Conservation (phyloP, 176 grass and related monocot genomes). For the Avena atlantica region DNA sequence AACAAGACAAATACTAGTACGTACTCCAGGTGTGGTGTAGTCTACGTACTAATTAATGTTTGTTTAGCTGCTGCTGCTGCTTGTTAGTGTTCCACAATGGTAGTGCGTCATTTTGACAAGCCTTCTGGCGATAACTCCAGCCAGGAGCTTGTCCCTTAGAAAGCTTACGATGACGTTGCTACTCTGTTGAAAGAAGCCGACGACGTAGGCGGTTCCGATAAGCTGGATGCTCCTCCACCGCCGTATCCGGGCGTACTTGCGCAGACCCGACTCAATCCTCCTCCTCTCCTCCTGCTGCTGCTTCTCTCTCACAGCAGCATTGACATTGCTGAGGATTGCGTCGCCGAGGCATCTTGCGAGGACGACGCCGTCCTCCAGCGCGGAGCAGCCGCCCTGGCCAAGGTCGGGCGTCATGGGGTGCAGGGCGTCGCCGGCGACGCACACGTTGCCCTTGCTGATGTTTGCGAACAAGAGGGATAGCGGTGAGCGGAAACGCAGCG, state of each 20-base stretch:
- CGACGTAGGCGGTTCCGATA: conserved; percentile 30
- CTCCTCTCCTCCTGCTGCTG: background rate
- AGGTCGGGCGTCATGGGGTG: conserved; percentile 92
- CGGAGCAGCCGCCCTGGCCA: conserved; percentile 72
- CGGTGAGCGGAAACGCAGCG: conserved; percentile 62
- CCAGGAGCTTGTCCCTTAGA: conserved; percentile 56
- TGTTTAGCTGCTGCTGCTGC: too few species aligned
- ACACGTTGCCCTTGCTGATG: conserved; percentile 60
- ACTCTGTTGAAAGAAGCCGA: conserved; percentile 64
- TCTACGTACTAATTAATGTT: too few species aligned
- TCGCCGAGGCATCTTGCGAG: conserved; percentile 63
- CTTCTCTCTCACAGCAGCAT: too few species aligned
- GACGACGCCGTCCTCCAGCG: conserved; percentile 71
- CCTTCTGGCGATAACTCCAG: conserved; percentile 23
- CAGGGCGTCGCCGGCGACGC: conserved; percentile 78
- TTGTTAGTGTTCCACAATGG: conserved; percentile 50
- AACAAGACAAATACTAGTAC: too few species aligned
- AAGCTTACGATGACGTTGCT: conserved; percentile 34
- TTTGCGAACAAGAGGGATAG: conserved; percentile 46
- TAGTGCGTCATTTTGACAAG: conserved; percentile 47
- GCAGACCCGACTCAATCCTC: conserved; percentile 43
- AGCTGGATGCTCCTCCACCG: conserved; percentile 70
- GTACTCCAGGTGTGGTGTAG: too few species aligned
- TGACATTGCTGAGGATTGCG: background rate
- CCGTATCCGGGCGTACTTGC: conserved; percentile 52